Percentiles rank a stretch among this genome's conserved stretches.
phyloP scores from a whole-genome alignment of 371 early-diverging fungal genomes.

The Mucor plumbeus region DNA sequence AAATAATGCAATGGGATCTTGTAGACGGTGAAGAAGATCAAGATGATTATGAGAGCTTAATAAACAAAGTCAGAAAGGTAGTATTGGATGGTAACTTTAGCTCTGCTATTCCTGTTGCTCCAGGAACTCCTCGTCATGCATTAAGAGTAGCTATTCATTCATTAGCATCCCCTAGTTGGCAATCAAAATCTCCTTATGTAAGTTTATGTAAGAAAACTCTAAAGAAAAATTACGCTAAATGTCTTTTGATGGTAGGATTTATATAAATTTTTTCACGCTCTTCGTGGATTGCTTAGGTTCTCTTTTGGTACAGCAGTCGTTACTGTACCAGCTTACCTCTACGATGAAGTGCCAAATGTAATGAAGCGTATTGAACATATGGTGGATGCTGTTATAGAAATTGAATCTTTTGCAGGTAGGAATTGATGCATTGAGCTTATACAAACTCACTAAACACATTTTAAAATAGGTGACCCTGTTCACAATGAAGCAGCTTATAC shows the following conservation, averaged over 20 bases:
- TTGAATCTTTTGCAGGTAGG: slow-evolving; percentile 92
- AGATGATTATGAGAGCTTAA: slow-evolving; percentile 62
- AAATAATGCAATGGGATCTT: slow-evolving; percentile 43
- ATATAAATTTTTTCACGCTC: slow-evolving; percentile 74
- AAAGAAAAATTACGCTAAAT: neutral
- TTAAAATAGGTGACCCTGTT: slow-evolving; percentile 46
- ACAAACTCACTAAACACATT: neutral
- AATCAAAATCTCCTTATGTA: slow-evolving; percentile 63
- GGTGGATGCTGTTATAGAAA: slow-evolving; percentile 85
- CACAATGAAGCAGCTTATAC: slow-evolving; percentile 56
- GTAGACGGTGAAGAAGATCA: slow-evolving; percentile 36
- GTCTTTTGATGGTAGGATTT: slow-evolving; percentile 50
- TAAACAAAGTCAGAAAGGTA: slow-evolving; percentile 59
- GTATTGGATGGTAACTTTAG: slow-evolving; percentile 68
- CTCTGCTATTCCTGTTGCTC: slow-evolving; percentile 56
- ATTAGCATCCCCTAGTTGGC: slow-evolving; percentile 81
- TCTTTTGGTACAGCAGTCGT: slow-evolving; percentile 81
- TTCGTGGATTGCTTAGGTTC: slow-evolving; percentile 79
- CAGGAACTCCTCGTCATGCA: slow-evolving; percentile 58
- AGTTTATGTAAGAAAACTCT: neutral
- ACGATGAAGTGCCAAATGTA: slow-evolving; percentile 59
- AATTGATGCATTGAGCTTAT: too few relatives aligned
- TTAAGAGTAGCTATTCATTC: slow-evolving; percentile 82
- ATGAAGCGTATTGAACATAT: slow-evolving; percentile 81
- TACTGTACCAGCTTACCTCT: slow-evolving; percentile 84